phyloP scores from a whole-genome alignment of 1,139 yeast genomes.

The Hyphopichia burtonii region DNA sequence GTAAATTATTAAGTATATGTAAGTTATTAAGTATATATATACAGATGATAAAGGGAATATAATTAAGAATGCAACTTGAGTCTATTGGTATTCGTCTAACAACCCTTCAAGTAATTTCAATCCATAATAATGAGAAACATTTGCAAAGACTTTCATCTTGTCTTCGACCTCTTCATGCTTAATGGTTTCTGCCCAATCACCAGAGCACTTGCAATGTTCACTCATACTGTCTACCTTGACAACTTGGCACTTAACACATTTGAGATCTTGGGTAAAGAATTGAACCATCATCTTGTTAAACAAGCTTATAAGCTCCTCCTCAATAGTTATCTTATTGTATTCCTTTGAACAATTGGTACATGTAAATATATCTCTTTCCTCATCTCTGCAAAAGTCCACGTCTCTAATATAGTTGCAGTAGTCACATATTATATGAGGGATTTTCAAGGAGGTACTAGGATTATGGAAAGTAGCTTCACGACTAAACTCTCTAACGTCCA shows the following conservation, averaged over 20 bases:
- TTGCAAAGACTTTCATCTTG: conserved; percentile 49
- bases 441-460: conserved; percentile 68
- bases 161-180: conserved; percentile 43
- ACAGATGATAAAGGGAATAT: too few species aligned
- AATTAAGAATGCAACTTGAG: too few species aligned
- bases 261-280: conserved; percentile 76
- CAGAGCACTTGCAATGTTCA: conserved; percentile 82
- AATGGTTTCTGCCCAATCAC: conserved; percentile 70
- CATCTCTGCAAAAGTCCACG: conserved; percentile 79
- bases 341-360: conserved; percentile 70
- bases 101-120: conserved; percentile 56
- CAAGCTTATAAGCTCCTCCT: conserved; percentile 73
- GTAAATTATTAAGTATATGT: too few species aligned
- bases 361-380: conserved; percentile 50
- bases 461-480: conserved; percentile 70
- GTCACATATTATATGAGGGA: conserved; percentile 74
- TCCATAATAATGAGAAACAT: conserved; percentile 61
- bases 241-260: conserved; percentile 73
- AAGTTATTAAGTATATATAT: too few species aligned
- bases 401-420: conserved; percentile 75
- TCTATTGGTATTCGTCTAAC: conserved; percentile 28
- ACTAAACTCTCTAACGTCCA: conserved; percentile 85
- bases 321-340: conserved; percentile 68
- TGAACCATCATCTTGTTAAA: conserved; percentile 54
- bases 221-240: conserved; percentile 71